These are phyloP conservation scores for Arbutus unedo DNA, from an alignment of 148 eudicot genomes.

Conservation along the genomic window DNA sequence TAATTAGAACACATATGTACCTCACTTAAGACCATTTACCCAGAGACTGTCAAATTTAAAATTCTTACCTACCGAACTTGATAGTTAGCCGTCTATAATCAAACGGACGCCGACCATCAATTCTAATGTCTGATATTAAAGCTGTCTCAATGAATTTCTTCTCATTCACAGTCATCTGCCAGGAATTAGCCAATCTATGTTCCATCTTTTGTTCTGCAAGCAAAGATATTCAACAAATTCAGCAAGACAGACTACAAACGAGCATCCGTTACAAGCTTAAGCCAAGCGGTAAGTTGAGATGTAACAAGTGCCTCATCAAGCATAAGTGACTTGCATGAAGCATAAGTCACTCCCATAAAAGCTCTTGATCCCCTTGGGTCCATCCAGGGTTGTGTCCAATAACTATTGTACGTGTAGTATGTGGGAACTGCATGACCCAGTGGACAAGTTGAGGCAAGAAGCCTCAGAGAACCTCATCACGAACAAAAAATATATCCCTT, in stretches of 20 bases:
- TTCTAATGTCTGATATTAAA: slow-evolving; percentile 59
- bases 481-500: not conserved
- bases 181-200: slow-evolving; percentile 73
- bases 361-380: too few species aligned
- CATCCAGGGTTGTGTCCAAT: not conserved
- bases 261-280: not conserved
- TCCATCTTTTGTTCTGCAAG: slow-evolving; percentile 42
- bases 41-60: not conserved
- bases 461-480: not conserved
- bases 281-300: not conserved
- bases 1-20: not conserved
- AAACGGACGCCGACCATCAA: slow-evolving; percentile 80
- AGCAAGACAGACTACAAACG: not conserved
- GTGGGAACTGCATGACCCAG: not conserved
- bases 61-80: slow-evolving; percentile 74
- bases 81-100: slow-evolving; percentile 72
- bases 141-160: slow-evolving; percentile 80
- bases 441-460: not conserved
- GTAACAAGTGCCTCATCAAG: not conserved
- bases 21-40: not conserved
- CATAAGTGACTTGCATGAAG: not conserved
- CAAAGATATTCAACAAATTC: not conserved
- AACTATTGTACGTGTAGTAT: not conserved
- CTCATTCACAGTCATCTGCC: slow-evolving; percentile 81
- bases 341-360: not conserved